Base-by-base conservation (phyloP, 805 yeast genomes). In the Kazachstania kunashirensis region DNA sequence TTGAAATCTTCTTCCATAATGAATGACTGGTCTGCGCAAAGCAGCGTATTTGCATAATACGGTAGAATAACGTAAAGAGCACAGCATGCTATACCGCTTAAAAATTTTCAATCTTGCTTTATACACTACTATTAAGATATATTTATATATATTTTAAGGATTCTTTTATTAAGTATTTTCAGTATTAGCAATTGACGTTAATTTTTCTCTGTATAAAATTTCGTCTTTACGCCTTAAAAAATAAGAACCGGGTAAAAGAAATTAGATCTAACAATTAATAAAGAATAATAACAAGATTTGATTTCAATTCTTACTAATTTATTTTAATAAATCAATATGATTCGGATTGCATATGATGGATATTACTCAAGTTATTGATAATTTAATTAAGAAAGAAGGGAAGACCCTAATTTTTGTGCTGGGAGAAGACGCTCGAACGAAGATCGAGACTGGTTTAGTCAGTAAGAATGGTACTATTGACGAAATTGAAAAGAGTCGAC, bases 341-440 rank as follows among this genome's bases (percentile, higher is more conserved):
- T n/a, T n/a, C n/a, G n/a, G n/a, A n/a, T 23, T 28, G 18, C 2
- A 14, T 18, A 23, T 18, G 17, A 37, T 33, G 43, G 21, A 19
- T 18, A 41, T 42, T 17, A 31, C 30, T 17, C 33, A 33, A 28
- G 21, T 33, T 14, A 29, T 46, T 24, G 26, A 34, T 11, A 36
- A 29, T 10, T 28, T 50, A 18, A 26, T 48, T 7, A 14, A 10
- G 19, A 38, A 36, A 24, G 40, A 19, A 26, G 34, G 31, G 19
- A 39, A 25, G 24, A 45, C 47, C 1, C 33, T 55, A 29, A 46
- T 55, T n/a, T 50, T 56, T 38, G 53, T 47, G 1, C 36, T 56
- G 18, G 58, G 58, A 9, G 48, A 40, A 16, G 31, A 40, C 8
- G 46, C 60, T n/a, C 40, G 61, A 27, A 20, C 21, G 5, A 38